phyloP scores from a whole-genome alignment of 108 stramenopile species.

The Fragilariopsis cylindrus region DNA sequence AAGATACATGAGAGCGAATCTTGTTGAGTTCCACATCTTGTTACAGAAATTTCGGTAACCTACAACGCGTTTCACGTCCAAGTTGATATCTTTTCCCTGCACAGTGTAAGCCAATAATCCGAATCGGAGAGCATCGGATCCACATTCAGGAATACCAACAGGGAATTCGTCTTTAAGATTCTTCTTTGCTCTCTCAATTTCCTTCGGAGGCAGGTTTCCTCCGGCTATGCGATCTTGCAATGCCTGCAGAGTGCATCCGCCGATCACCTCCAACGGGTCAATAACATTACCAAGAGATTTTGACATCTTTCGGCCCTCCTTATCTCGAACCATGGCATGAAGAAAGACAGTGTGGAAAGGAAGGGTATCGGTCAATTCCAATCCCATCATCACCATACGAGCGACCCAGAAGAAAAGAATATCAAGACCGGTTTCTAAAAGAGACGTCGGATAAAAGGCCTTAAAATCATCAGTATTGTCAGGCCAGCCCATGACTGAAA shows the following conservation, averaged over 20 bases:
- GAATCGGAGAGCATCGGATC: slow-evolving; percentile 97
- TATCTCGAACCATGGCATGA: slow-evolving; percentile 99
- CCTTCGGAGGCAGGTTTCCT: slow-evolving; percentile 95
- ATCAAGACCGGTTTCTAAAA: slow-evolving; percentile 98
- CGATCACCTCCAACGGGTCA: slow-evolving; percentile 97
- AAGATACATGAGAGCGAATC: slow-evolving; percentile 88
- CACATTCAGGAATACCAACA: slow-evolving; percentile 98
- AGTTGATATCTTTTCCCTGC: slow-evolving; percentile 97
- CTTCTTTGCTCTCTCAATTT: slow-evolving; percentile 94
- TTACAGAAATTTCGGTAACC: slow-evolving; percentile 99
- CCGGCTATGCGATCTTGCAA: slow-evolving; percentile 86
- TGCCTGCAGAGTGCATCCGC: slow-evolving; percentile 87
- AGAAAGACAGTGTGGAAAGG: slow-evolving; percentile 98
- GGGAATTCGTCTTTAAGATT: slow-evolving; percentile 94
- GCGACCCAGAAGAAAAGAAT: slow-evolving; percentile 99
- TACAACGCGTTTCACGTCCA: slow-evolving; percentile 98
- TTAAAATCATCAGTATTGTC: slow-evolving; percentile 91
- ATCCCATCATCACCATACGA: slow-evolving; percentile 99
- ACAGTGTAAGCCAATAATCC: slow-evolving; percentile 98
- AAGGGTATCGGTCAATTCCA: slow-evolving; percentile 94
- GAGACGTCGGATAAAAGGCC: slow-evolving; percentile 98
- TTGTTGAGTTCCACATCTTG: slow-evolving; percentile 99
- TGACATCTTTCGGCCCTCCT: slow-evolving; percentile 99
- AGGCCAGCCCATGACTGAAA: slow-evolving; percentile 99
- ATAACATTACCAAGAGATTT: slow-evolving; percentile 99